Conservation (phyloP, 2,329 filamentous ascomycete genomes). For the Raffaelea ambrosiae region DNA sequence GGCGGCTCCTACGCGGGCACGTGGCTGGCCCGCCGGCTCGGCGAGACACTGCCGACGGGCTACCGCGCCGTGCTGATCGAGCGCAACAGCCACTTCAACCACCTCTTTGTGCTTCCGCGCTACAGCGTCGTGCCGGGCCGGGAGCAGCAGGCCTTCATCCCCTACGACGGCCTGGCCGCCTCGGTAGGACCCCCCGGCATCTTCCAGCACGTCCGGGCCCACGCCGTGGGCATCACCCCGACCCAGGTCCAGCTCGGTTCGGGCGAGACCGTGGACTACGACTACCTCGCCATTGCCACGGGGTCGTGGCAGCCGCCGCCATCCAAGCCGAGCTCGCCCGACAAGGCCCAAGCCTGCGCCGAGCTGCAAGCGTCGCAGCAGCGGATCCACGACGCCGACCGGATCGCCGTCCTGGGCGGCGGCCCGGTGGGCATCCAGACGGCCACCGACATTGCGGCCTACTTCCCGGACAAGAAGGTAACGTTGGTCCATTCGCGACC, state of each 20-base stretch:
- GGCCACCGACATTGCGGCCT: slow-evolving; percentile 45
- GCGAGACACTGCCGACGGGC: slow-evolving; percentile 34
- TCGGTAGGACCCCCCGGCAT: slow-evolving; percentile 21
- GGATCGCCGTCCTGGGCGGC: slow-evolving; percentile 44
- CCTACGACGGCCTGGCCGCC: slow-evolving; percentile 36
- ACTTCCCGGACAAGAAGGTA: slow-evolving; percentile 47
- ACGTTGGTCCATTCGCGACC: slow-evolving; percentile 48
- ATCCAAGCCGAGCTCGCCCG: slow-evolving; percentile 34
- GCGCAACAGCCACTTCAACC: slow-evolving; percentile 51
- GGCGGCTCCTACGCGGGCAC: slow-evolving; percentile 50
- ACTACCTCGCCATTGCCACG: slow-evolving; percentile 48
- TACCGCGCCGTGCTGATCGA: slow-evolving; percentile 49
- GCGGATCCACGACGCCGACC: slow-evolving; percentile 30
- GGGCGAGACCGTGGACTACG: slow-evolving; percentile 40
- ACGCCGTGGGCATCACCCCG: neutral
- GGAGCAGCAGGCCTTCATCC: slow-evolving; percentile 52
- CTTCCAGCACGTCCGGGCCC: slow-evolving; percentile 31
- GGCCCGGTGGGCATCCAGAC: slow-evolving; percentile 55
- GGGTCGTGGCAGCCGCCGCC: slow-evolving; percentile 36
- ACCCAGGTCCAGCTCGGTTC: neutral
- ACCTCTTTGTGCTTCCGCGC: slow-evolving; percentile 50
- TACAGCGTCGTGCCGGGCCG: slow-evolving; percentile 45
- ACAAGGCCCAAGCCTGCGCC: slow-evolving; percentile 31
- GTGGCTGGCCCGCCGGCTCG: slow-evolving; percentile 35
- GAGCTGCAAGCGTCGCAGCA: slow-evolving; percentile 35